Evolutionary conservation across 805 yeast genomes (phyloP).

Genomic region (Ogataea nakhonphanomensis): DNA sequence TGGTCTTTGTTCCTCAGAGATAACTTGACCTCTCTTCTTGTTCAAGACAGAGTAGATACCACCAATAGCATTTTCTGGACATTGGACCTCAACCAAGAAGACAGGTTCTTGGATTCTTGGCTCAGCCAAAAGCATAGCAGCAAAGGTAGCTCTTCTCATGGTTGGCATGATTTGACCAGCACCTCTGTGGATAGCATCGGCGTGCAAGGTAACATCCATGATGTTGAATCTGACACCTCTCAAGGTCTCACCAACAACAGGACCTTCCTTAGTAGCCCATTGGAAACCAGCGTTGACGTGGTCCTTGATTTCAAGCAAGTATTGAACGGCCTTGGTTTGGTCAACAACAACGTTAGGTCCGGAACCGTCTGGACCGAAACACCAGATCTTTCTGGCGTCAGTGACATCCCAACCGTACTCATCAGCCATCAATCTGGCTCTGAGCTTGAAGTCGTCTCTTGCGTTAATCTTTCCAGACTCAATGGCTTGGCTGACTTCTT

Average conservation of each 20-base stretch:
- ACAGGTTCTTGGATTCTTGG: conserved; percentile 99
- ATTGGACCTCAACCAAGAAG: conserved; percentile 98
- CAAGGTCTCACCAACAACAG: conserved; percentile 92
- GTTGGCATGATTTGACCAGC: conserved; percentile 99
- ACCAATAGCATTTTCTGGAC: conserved; percentile 99
- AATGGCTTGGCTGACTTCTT: conserved; percentile 88
- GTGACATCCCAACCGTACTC: conserved; percentile 99
- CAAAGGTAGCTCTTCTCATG: conserved; percentile 99
- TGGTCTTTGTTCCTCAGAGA: conserved; percentile 99
- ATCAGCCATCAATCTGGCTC: conserved; percentile 98
- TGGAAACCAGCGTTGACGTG: conserved; percentile 99
- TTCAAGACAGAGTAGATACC: conserved; percentile 99
- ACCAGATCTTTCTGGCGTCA: conserved; percentile 99
- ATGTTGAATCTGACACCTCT: conserved; percentile 97
- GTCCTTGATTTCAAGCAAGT: conserved; percentile 98
- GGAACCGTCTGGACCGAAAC: conserved; percentile 99
- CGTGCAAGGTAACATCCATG: conserved; percentile 98
- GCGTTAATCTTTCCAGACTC: conserved; percentile 90
- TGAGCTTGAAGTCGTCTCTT: conserved; percentile 96
- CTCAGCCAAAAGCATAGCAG: conserved; percentile 95
- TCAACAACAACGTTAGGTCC: conserved; percentile 99
- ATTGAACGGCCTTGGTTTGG: conserved; percentile 99
- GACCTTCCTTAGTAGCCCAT: conserved; percentile 99
- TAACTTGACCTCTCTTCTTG: conserved; percentile 99
- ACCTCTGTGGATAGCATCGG: conserved; percentile 99